phyloP scores from a whole-genome alignment of 179 eudicot species.

The Dionaea muscipula region DNA sequence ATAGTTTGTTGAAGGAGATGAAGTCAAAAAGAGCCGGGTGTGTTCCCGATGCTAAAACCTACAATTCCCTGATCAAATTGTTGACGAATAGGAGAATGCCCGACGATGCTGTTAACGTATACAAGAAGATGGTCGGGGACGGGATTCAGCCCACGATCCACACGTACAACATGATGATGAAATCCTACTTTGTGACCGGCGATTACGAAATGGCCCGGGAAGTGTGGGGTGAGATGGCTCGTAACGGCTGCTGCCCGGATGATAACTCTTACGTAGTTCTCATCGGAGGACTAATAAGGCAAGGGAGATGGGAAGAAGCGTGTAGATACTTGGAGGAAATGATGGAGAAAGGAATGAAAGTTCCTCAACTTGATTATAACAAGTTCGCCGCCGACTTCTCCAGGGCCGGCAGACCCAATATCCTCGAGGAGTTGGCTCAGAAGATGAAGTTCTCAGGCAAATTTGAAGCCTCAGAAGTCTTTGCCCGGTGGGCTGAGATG shows the following conservation, averaged over 20 bases:
- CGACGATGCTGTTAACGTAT: conserved; percentile 61
- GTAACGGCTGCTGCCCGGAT: conserved; percentile 76
- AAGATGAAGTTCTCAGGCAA: conserved; percentile 63
- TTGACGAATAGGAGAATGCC: conserved; percentile 61
- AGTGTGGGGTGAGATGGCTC: conserved; percentile 80
- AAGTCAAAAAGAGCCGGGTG: conserved; percentile 57
- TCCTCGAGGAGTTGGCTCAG: conserved; percentile 53
- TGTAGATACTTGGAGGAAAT: conserved; percentile 68
- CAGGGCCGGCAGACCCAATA: conserved; percentile 46
- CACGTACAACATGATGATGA: conserved; percentile 83
- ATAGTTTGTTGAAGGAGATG: conserved; percentile 59
- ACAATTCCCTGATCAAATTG: conserved; percentile 71
- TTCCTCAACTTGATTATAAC: conserved; percentile 62
- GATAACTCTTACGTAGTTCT: conserved; percentile 67
- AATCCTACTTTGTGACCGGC: conserved; percentile 37
- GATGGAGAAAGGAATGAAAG: conserved; percentile 79
- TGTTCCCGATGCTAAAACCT: conserved; percentile 51
- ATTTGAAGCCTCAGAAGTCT: conserved; percentile 46
- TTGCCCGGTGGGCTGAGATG: conserved; percentile 54
- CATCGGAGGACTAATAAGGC: conserved; percentile 65
- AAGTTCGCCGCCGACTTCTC: conserved; percentile 56
- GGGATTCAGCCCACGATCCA: conserved; percentile 61
- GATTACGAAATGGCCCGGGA: conserved; percentile 53
- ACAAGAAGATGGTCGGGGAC: conserved; percentile 56
- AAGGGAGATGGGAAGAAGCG: conserved; percentile 61